These are phyloP conservation scores for Handroanthus guayacan DNA, from an alignment of 257 asterid genomes.

Conservation along the genomic window DNA sequence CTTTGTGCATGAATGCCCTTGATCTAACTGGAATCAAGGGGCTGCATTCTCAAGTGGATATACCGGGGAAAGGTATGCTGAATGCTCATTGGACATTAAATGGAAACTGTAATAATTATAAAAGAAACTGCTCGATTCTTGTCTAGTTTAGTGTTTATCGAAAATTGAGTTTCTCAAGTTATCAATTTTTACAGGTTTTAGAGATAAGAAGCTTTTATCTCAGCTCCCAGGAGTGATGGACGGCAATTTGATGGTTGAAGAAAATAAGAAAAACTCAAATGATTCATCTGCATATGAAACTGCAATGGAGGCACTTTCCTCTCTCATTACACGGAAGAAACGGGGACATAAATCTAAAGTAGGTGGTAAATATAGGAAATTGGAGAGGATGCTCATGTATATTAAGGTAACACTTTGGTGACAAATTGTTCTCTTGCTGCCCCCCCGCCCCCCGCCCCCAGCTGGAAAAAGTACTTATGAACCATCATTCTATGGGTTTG, in stretches of 20 bases:
- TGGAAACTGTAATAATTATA: background rate
- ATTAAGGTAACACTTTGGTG: constrained; percentile 53
- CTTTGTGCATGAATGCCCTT: constrained; percentile 35
- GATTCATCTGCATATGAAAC: constrained; percentile 64
- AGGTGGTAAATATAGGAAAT: constrained; percentile 50
- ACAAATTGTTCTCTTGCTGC: no score
- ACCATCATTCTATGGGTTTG: background rate
- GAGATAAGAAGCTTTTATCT: constrained; percentile 42
- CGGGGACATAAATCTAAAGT: constrained; percentile 54
- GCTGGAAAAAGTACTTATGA: background rate
- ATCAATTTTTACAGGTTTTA: constrained; percentile 40
- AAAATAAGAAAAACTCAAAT: constrained; percentile 42
- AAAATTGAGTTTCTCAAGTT: background rate
- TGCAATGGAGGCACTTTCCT: constrained; percentile 93
- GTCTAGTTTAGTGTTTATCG: background rate
- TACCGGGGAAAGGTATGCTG: constrained; percentile 44
- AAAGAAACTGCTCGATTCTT: background rate
- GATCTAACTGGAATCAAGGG: constrained; percentile 41
- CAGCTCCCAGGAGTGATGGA: constrained; percentile 48
- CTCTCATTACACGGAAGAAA: constrained; percentile 70
- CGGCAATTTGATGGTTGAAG: constrained; percentile 43
- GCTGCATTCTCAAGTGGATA: constrained; percentile 39
- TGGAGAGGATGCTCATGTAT: constrained; percentile 77
- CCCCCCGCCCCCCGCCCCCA: no score
- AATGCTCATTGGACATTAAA: constrained; percentile 19